Evolutionary conservation across 1,139 yeast species (phyloP).

Genomic region (Arxiozyma slooffiae): DNA sequence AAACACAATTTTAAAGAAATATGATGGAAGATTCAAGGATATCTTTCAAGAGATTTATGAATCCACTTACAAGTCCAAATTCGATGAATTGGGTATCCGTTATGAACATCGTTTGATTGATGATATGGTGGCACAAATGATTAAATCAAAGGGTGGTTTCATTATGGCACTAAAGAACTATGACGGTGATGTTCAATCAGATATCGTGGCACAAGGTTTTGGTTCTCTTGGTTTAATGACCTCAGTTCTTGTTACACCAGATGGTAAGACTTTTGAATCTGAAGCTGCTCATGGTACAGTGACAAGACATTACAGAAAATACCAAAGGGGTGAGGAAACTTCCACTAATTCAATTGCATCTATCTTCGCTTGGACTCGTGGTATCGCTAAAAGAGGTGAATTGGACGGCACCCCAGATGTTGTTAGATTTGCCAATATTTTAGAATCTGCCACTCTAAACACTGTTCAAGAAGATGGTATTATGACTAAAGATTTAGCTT

Average conservation of each 20-base stretch:
- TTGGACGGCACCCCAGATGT: constrained; percentile 65
- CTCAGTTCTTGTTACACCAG: constrained; percentile 75
- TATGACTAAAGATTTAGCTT: constrained; percentile 77
- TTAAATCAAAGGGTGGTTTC: constrained; percentile 75
- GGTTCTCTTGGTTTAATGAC: constrained; percentile 82
- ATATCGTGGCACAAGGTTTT: constrained; percentile 79
- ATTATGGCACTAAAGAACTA: constrained; percentile 77
- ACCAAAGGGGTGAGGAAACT: constrained; percentile 76
- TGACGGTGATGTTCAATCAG: constrained; percentile 81
- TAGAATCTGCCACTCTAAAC: constrained; percentile 61
- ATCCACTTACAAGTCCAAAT: constrained; percentile 43
- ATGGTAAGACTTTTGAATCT: constrained; percentile 71
- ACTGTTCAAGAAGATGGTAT: constrained; percentile 65
- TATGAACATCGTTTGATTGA: constrained; percentile 77
- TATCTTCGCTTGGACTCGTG: constrained; percentile 81
- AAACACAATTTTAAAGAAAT: constrained; percentile 71
- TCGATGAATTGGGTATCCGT: constrained; percentile 60
- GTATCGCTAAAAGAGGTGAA: constrained; percentile 71
- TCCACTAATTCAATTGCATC: constrained; percentile 80
- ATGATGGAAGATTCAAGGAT: constrained; percentile 76
- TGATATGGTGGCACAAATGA: constrained; percentile 86
- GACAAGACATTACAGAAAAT: constrained; percentile 77
- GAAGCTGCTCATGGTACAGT: constrained; percentile 89
- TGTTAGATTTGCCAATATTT: constrained; percentile 51
- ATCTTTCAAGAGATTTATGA: constrained; percentile 63